A percentile compares a stretch with the other conserved stretches of the same genome.
phyloP scores from a whole-genome alignment of 2,329 filamentous ascomycete genomes.

The Amauroascus verrucosus region DNA sequence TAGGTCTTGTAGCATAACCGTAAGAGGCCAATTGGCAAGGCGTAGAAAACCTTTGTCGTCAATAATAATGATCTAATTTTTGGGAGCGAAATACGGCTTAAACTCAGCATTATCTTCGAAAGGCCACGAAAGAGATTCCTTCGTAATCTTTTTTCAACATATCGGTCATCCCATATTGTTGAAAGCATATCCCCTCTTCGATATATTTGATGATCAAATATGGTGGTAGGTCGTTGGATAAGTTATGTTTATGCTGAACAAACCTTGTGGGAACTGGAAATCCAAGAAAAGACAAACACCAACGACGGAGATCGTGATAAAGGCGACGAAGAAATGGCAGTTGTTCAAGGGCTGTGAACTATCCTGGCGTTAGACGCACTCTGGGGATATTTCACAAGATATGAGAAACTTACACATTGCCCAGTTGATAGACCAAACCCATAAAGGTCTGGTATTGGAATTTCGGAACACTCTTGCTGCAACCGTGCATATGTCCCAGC shows the following conservation, averaged over 20 bases:
- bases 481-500: slow-evolving; percentile 15
- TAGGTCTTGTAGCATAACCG: slow-evolving; percentile 19
- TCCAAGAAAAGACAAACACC: neutral
- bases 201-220: neutral
- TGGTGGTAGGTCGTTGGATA: neutral
- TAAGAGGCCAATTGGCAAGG: slow-evolving; percentile 21
- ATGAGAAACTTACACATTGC: slow-evolving; percentile 11
- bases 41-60: slow-evolving; percentile 14
- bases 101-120: slow-evolving; percentile 17
- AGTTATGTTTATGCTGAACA: neutral
- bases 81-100: slow-evolving; percentile 20
- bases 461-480: slow-evolving; percentile 8
- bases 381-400: neutral
- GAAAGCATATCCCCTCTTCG: neutral
- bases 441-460: slow-evolving; percentile 14
- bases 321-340: neutral
- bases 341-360: neutral
- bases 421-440: slow-evolving; percentile 20
- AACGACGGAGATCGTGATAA: neutral
- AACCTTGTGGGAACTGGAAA: neutral
- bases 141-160: slow-evolving; percentile 5
- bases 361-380: neutral
- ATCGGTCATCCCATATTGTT: slow-evolving; percentile 12
- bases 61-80: slow-evolving; percentile 29
- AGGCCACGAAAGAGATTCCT: slow-evolving; percentile 19